These are phyloP conservation scores for thale cress (Arabidopsis thaliana) DNA, from an alignment of 345 rosid genomes.

Conservation along the genomic window DNA sequence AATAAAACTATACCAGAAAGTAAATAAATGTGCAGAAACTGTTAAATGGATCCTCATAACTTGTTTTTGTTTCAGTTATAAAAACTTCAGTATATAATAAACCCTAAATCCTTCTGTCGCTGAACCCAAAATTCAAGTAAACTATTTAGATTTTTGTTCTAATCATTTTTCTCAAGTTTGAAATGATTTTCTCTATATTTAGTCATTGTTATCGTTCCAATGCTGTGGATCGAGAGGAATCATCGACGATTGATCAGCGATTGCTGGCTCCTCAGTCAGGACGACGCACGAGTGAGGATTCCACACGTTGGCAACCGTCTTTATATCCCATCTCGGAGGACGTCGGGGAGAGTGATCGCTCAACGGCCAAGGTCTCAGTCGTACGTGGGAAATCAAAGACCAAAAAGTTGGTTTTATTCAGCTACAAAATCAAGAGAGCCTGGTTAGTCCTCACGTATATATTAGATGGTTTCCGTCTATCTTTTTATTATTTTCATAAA, in stretches of 20 bases:
- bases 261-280: not conserved
- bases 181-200: conserved; percentile 25
- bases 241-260: not conserved
- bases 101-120: not conserved
- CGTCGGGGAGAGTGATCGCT: not conserved
- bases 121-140: not conserved
- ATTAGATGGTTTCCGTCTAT: too few species aligned
- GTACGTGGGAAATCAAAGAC: conserved; percentile 17
- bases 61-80: conserved; percentile 6
- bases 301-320: conserved; percentile 41
- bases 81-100: not conserved
- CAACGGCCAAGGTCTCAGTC: not conserved
- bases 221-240: not conserved
- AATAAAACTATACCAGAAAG: not conserved
- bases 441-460: conserved; percentile 20
- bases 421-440: conserved; percentile 25
- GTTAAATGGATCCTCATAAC: conserved; percentile 8
- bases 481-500: too few species aligned
- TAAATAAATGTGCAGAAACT: conserved; percentile 22
- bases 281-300: not conserved
- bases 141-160: too few species aligned
- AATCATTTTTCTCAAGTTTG: not conserved
- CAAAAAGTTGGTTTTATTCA: not conserved
- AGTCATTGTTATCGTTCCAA: conserved; percentile 30
- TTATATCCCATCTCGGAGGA: conserved; percentile 39